Evolutionary conservation across 176 grass and related monocot species (phyloP), one percentile per base, ranked within the genome.

Genomic region (Pharus latifolius): DNA sequence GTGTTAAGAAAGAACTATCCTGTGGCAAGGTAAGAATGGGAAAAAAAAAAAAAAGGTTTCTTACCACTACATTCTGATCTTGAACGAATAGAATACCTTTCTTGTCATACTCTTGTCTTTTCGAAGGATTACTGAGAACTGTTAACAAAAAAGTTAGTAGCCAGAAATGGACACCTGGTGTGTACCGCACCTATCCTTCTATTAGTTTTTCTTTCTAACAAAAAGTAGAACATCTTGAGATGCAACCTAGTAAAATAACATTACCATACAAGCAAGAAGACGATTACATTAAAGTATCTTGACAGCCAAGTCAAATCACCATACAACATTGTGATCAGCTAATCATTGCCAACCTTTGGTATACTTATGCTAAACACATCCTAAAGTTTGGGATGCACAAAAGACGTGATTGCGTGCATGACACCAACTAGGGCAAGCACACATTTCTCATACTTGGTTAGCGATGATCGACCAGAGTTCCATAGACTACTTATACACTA

Each of bases 51-150:
- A 14, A 11, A 6, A 10, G 52, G 50, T 25, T n/a, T 26, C 87
- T 84, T 68, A 94, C 95, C 43, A 75, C 83, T 37, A 78, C 82
- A 86, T 99, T 91, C 33, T 81, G 76, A 72, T 94, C 90, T 85
- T 94, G 87, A 30, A 94, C 89, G 4, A 78, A 78, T 10, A 76
- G 19, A 78, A 99, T 80, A 4, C 84, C 95, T 68, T 84, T 91
- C 48, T 79, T 74, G 73, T 94, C 82, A 43, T 99, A 99, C 42
- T 94, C 84, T 81, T 53, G 82, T 47, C 87, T 90, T 86, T 88
- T 99, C 53, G 70, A 32, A 73, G 95, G 95, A 78, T 99, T 90
- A 66, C 78, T 88, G 49, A 99, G 76, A 85, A 99, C 95, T 99
- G 84, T 58, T 12, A 37, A 70, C 62, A 61, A 48, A 69, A 75